These are phyloP conservation scores for Mucor irregularis DNA, from an alignment of 371 early-diverging fungal species.

Conservation along the genomic window DNA sequence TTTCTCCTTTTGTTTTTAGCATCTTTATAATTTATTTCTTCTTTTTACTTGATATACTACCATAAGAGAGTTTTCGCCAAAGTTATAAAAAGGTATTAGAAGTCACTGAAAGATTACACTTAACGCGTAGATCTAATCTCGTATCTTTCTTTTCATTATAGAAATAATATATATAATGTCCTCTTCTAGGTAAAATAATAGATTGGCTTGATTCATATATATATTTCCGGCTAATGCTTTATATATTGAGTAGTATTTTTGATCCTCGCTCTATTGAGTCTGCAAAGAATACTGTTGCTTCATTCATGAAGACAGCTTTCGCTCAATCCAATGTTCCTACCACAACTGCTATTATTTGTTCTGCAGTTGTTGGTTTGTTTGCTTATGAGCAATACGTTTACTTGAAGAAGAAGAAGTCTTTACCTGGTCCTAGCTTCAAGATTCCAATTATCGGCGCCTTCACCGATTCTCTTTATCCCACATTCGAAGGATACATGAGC, in stretches of 20 bases:
- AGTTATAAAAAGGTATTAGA: not conserved
- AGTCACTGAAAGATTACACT: not conserved
- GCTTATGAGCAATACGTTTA: conserved; percentile 55
- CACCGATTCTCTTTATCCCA: conserved; percentile 54
- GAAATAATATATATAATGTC: conserved; percentile 11
- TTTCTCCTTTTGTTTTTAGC: not conserved
- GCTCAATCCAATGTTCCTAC: conserved; percentile 37
- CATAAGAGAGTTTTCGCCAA: not conserved
- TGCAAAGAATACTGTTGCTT: conserved; percentile 39
- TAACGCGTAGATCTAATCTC: not conserved
- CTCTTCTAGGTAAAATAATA: conserved; percentile 18
- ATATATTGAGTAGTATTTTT: conserved; percentile 28
- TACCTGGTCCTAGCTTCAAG: conserved; percentile 53
- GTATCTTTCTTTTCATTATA: not conserved
- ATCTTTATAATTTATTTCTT: conserved; percentile 1
- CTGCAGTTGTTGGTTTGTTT: conserved; percentile 47
- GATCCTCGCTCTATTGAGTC: conserved; percentile 50
- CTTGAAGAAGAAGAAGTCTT: conserved; percentile 47
- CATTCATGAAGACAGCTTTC: conserved; percentile 39
- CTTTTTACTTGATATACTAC: not conserved
- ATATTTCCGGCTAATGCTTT: not conserved
- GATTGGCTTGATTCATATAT: too few species aligned
- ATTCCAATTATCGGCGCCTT: conserved; percentile 57
- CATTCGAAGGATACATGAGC: conserved; percentile 55
- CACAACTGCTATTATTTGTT: conserved; percentile 38